Base-by-base conservation (phyloP, 352 stramenopile genomes). In the Pythium guiyangense region DNA sequence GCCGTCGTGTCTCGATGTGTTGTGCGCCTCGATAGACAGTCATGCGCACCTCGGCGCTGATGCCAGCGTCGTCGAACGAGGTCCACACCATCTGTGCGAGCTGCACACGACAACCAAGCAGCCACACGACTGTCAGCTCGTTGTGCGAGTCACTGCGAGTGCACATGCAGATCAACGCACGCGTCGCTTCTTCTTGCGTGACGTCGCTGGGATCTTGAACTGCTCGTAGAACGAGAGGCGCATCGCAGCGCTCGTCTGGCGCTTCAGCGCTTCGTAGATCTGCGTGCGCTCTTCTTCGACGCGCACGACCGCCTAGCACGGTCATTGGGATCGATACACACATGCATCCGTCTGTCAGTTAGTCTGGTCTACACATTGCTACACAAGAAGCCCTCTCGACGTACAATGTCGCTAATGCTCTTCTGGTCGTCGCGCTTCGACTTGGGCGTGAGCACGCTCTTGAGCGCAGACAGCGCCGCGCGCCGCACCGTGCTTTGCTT, bases 101-200 rank as follows among this genome's bases (percentile, higher is more conserved):
- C 70, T 89, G 42, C 1, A 25, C 22, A 6, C 15, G 18, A 14
- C 5, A 55, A 37, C 22, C 6, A 57, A 25, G 43, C 20, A 15
- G 6, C 17, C 43, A 48, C 43, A 48, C 31, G 5, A 39, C 46
- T 26, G 46, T 37, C 5, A 20, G 26, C 5, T 18, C 12, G 1
- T n/a, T 25, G 5, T 37, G 31, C 31, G 31, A 34, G 29, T 14
- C 31, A 10, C 14, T 17, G 10, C 46, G 18, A 15, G 22, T 1
- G 9, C 25, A 20, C 45, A 37, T 6, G 47, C 34, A 35, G 17
- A 9, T 26, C 1, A 10, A 63, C 73, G 45, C 31, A 87, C 79
- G 50, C 65, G 75, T 59, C 70, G 77, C 54, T 93, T 93, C 70
- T 88, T 91, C 61, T 71, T 86, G 46, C 85, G 88, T 40, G 70